Base-by-base conservation (phyloP, 768 basidiomycete species). In the Boletus rex-veris region DNA sequence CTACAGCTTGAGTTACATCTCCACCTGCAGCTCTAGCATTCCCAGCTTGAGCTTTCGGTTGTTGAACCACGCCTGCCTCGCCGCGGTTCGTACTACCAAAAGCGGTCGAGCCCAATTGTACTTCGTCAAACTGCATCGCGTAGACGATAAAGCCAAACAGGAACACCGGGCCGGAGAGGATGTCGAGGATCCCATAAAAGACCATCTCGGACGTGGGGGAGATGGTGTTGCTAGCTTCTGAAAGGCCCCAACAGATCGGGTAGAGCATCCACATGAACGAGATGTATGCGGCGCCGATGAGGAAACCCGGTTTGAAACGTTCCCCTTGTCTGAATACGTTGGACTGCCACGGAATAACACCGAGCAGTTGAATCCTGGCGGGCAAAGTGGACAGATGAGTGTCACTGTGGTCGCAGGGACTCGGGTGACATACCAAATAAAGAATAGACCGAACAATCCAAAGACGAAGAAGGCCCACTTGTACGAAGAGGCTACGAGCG, bases 231-330 rank as follows among this genome's bases (percentile, higher is more conserved):
- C 73, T 71, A 15, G 81, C 81, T 50, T 82, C 81, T 24, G 75
- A 74, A 30, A 80, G 69, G 45, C 76, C 81, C 82, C 82, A 83
- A 24, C 73, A 74, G 56, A 84, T 76, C 10, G 83, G 79, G 69
- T 83, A 83, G n/a, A 81, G 58, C 52, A 78, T 51, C 78, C 80
- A 82, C 58, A 83, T 71, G 67, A 81, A 73, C n/a, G 75, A 71
- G 55, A 84, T 71, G 69, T 75, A 75, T 14, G 57, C 59, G 4
- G 78, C 75, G n/a, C 74, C 73, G 18, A 51, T 26, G 15, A 67
- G 52, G 60, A 71, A 75, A 6, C 66, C 64, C 5, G 26, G 16
- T 16, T 66, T 69, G 30, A 70, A 64, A 10, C 49, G 24, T 21
- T 21, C 50, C 0, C 51, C 60, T 11, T 61, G 59, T 36, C 64